Evolutionary conservation across 257 asterid genomes (phyloP).

Genomic region (Avicennia marina): DNA sequence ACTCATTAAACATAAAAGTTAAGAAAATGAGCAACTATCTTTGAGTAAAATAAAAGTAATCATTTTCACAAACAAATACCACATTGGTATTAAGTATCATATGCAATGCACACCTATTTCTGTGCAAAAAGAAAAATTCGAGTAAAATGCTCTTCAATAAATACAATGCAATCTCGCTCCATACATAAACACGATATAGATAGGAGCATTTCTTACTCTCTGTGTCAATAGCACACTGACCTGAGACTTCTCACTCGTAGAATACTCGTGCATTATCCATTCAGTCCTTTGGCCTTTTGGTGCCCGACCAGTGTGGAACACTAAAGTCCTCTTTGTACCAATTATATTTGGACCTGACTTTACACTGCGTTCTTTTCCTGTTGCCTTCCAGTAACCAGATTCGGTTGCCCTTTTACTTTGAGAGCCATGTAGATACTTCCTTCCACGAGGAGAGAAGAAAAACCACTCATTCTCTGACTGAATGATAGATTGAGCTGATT

Average conservation of each 20-base stretch:
- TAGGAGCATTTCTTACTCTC: no score
- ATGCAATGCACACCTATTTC: no score
- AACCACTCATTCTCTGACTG: slow-evolving; percentile 87
- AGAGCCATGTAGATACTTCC: slow-evolving; percentile 84
- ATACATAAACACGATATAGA: no score
- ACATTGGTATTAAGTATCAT: no score
- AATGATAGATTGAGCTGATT: slow-evolving; percentile 52
- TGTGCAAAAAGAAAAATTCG: no score
- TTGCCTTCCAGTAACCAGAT: slow-evolving; percentile 90
- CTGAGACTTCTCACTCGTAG: slow-evolving; percentile 52
- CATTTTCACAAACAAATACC: no score
- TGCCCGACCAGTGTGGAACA: slow-evolving; percentile 86
- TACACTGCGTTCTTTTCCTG: slow-evolving; percentile 73
- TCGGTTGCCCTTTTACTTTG: slow-evolving; percentile 82
- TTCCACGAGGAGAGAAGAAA: slow-evolving; percentile 80
- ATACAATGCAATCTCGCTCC: no score
- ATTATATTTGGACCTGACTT: slow-evolving; percentile 58
- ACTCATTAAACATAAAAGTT: neutral
- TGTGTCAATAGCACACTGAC: slow-evolving; percentile 18
- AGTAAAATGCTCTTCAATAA: no score
- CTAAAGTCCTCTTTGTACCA: slow-evolving; percentile 84
- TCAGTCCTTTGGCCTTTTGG: slow-evolving; percentile 85
- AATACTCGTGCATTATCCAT: slow-evolving; percentile 95
- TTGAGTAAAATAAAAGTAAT: no score
- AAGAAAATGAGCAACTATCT: no score